Base-by-base conservation (phyloP, 1,139 yeast species). In the Lipomyces yarrowii region DNA sequence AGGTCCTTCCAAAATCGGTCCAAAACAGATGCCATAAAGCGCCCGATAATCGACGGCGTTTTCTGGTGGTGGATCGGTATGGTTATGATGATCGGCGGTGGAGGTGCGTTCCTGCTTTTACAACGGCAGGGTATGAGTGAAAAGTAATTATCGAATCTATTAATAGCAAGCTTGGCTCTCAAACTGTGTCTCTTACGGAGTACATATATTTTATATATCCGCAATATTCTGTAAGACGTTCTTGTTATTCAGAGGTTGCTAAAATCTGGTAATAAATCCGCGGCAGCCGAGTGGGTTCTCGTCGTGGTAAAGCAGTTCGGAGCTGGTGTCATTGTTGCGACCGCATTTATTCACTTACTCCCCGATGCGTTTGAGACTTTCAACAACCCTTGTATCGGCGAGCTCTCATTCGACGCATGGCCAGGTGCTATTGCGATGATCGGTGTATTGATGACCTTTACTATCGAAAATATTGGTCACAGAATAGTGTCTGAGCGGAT, bases 271-370 rank as follows among this genome's bases (percentile, higher is more conserved):
- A 18, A 86, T 3, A 35, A 59, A 32, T 56, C 63, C 32, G 13
- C 21, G 18, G 42, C 60, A 30, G 58, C 63, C 46, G 61, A 67
- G 59, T 84, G 87, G 85, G 83, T 87, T 64, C 91, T 86, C 74
- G 86, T 89, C 74, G 78, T 87, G 57, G 90, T 92, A 64, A 90
- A 90, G 74, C 90, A 85, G 79, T 91, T 92, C 76, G 98, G 98
- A 68, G 88, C 96, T 0, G 98, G 98, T 61, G 97, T 92, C 61
- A 92, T 92, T 74, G 82, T 91, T 10, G 94, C 97, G 0, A 92
- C 97, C 1, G 92, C 96, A 0, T 89, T 91, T 73, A 87, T 92
- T 65, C 98, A 92, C 78, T 80, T 92, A 69, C 80, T 92, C 72
- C 87, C 83, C 70, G 73, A 71, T 59, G 70, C 73, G 26, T 66